Evolutionary conservation across 2,329 filamentous ascomycete species (phyloP).

Genomic region (Pseudocercospora pini-densiflorae): DNA sequence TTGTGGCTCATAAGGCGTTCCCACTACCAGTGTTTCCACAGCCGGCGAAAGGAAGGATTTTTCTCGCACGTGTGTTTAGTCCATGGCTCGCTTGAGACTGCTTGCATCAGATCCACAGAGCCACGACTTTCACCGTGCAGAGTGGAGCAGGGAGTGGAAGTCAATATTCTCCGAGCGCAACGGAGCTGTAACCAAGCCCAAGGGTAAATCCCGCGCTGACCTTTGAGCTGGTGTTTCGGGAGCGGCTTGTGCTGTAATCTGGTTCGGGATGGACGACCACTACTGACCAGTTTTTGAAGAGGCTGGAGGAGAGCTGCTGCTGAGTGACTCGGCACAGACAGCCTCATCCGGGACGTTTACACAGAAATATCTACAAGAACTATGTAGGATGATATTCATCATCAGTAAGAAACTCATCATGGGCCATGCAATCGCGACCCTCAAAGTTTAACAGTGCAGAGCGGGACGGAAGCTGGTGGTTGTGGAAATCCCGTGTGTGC

Average conservation of each 20-base stretch:
- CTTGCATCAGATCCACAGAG: neutral
- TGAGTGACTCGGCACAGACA: slow-evolving; percentile 5
- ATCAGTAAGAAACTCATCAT: too few relatives aligned
- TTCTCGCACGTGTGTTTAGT: neutral
- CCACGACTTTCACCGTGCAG: slow-evolving; percentile 2
- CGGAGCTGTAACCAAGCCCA: neutral
- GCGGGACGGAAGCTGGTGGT: neutral
- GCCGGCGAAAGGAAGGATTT: neutral
- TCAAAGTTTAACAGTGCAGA: neutral
- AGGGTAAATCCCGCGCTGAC: slow-evolving; percentile 3
- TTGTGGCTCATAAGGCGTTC: slow-evolving; percentile 2
- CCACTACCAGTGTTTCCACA: neutral
- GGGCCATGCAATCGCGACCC: too few relatives aligned
- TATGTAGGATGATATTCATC: neutral
- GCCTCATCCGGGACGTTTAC: neutral
- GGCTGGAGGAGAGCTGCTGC: neutral
- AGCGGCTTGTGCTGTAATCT: neutral
- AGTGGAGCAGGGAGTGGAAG: neutral
- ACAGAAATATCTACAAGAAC: neutral
- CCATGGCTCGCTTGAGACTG: neutral
- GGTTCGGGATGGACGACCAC: neutral
- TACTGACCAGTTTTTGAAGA: neutral
- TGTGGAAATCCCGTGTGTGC: neutral
- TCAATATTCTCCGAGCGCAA: slow-evolving; percentile 1
- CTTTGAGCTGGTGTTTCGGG: neutral